A percentile compares a stretch with the other conserved stretches of the same genome.
Evolutionary conservation across 116 monocot species (phyloP).

Genomic region (Papilionanthe hybrid): DNA sequence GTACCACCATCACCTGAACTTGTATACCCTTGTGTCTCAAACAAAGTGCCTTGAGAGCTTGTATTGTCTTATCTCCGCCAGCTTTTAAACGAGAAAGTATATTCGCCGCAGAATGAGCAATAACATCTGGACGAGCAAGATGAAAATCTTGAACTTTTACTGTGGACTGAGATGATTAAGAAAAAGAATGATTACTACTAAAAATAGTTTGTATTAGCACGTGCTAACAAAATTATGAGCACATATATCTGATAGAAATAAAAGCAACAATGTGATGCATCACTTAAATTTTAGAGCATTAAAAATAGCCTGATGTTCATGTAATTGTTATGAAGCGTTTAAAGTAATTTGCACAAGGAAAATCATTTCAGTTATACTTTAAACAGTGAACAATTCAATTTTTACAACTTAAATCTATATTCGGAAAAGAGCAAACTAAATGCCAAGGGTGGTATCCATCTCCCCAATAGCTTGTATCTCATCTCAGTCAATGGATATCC

Average conservation of each 20-base stretch:
- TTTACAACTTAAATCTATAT: background rate
- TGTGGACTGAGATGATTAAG: conserved; percentile 30
- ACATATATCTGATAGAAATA: background rate
- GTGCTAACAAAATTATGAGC: background rate
- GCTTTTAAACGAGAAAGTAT: conserved; percentile 80
- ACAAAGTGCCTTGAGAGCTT: conserved; percentile 80
- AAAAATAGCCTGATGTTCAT: background rate
- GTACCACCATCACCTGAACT: conserved; percentile 55
- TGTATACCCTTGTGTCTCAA: conserved; percentile 64
- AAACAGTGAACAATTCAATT: background rate
- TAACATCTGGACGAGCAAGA: conserved; percentile 57
- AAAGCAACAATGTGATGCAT: background rate
- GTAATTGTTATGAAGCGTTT: background rate
- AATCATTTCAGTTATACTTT: background rate
- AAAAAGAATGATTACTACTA: background rate
- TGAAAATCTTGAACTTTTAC: conserved; percentile 70
- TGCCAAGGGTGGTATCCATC: background rate
- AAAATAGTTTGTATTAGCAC: background rate
- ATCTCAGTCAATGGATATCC: background rate
- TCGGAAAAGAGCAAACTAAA: background rate
- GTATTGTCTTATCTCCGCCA: conserved; percentile 56
- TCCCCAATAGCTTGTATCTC: background rate
- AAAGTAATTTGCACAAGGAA: background rate
- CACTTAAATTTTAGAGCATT: background rate
- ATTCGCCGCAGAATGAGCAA: conserved; percentile 63